Conservation (phyloP, 2,329 filamentous ascomycete species). For the Xylariaceae sp. region DNA sequence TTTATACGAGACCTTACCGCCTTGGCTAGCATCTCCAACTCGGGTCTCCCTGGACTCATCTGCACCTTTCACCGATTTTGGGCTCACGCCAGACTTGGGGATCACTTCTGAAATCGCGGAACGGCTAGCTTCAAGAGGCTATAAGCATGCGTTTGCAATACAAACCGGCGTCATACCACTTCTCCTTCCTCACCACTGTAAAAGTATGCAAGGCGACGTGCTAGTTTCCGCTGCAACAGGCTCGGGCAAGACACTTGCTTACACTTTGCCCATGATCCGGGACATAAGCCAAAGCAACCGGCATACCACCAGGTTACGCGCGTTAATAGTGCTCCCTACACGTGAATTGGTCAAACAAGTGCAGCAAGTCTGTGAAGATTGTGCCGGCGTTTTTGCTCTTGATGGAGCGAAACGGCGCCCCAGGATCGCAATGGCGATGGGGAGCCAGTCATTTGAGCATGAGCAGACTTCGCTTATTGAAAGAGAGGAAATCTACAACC, state of each 20-base stretch:
- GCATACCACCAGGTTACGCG: conserved; percentile 71
- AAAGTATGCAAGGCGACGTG: conserved; percentile 74
- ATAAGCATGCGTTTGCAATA: conserved; percentile 76
- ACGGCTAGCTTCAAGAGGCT: conserved; percentile 71
- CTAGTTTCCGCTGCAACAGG: conserved; percentile 93
- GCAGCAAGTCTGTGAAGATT: conserved; percentile 77
- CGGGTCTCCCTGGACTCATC: conserved; percentile 67
- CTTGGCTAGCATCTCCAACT: conserved; percentile 81
- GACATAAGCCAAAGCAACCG: conserved; percentile 67
- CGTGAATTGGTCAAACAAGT: conserved; percentile 90
- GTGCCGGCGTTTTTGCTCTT: conserved; percentile 66
- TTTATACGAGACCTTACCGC: conserved; percentile 78
- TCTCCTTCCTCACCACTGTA: conserved; percentile 68
- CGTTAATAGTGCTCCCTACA: conserved; percentile 87
- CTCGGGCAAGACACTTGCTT: conserved; percentile 93
- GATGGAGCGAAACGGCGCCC: conserved; percentile 66
- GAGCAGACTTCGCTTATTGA: conserved; percentile 58
- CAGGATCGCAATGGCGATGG: conserved; percentile 81
- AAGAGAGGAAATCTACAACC: conserved; percentile 66
- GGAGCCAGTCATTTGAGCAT: conserved; percentile 75
- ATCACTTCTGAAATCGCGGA: conserved; percentile 66
- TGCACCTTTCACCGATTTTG: conserved; percentile 62
- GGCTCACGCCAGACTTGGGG: conserved; percentile 58
- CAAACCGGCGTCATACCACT: conserved; percentile 83
- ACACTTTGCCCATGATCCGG: conserved; percentile 84